Conservation (phyloP, 2,329 filamentous ascomycete species). For the Xylaria sp. region DNA sequence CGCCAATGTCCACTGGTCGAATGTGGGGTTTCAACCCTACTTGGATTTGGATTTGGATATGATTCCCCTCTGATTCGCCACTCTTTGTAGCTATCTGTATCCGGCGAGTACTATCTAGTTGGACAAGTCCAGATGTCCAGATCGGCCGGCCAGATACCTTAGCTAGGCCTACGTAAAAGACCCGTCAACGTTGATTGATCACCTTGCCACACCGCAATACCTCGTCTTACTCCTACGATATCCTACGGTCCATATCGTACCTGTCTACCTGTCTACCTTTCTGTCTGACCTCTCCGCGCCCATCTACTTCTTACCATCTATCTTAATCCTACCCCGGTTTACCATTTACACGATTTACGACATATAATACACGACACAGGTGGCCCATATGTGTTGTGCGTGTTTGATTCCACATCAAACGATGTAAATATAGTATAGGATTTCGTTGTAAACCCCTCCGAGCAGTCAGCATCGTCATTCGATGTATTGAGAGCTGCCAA, state of each 20-base stretch:
- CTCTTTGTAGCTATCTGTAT: conserved; percentile 24
- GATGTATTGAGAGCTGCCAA: neutral
- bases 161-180: conserved; percentile 1
- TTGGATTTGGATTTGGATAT: conserved; percentile 8
- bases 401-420: neutral
- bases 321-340: no score
- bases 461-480: neutral
- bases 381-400: neutral
- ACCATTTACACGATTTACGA: neutral
- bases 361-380: neutral
- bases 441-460: neutral
- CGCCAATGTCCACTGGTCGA: neutral
- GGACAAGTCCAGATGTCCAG: neutral
- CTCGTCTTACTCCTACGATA: neutral
- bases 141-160: neutral
- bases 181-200: neutral
- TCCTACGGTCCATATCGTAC: neutral
- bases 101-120: neutral
- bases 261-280: neutral
- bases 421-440: conserved; percentile 14
- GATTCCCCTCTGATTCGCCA: conserved; percentile 40
- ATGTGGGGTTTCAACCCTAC: conserved; percentile 16
- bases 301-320: neutral
- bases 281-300: neutral
- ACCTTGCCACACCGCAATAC: conserved; percentile 2